Evolutionary conservation across 1,284 basidiomycete species (phyloP).

Genomic region (Sanghuangporus weigelae): DNA sequence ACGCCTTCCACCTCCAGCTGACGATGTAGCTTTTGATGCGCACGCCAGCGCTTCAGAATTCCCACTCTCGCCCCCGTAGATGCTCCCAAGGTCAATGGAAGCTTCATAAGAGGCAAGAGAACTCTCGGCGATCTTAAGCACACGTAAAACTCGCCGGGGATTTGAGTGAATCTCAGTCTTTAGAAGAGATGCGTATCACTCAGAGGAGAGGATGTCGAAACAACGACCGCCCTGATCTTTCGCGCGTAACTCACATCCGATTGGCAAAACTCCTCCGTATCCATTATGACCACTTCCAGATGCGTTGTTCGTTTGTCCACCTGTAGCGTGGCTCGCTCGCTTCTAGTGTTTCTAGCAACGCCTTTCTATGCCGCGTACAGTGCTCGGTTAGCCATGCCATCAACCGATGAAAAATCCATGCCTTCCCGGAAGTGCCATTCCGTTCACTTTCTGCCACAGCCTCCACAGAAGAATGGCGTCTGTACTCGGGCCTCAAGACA

Average conservation of each 20-base stretch:
- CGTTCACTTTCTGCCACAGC: not conserved
- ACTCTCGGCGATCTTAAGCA: conserved; percentile 13
- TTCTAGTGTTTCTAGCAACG: not conserved
- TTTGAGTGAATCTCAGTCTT: not conserved
- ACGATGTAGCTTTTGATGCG: conserved; percentile 9
- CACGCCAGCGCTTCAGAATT: conserved; percentile 14
- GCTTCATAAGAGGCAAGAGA: conserved; percentile 1
- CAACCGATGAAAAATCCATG: not conserved
- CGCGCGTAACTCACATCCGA: not conserved
- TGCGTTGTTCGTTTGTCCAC: not conserved
- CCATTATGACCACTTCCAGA: not conserved
- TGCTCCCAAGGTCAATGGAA: not conserved
- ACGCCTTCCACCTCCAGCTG: conserved; percentile 1
- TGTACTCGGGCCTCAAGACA: not conserved
- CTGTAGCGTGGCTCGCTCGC: not conserved
- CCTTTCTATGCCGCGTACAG: conserved; percentile 1
- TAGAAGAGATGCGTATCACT: not conserved
- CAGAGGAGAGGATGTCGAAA: conserved; percentile 7
- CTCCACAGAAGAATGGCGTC: not conserved
- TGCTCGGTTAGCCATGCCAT: not conserved
- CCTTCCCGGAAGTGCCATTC: conserved; percentile 13
- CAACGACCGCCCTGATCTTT: not conserved
- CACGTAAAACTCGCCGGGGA: conserved; percentile 13
- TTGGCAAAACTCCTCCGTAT: not conserved
- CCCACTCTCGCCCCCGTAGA: not conserved